Conservation (phyloP, 768 basidiomycete species). For the Pleurotus sapidus region DNA sequence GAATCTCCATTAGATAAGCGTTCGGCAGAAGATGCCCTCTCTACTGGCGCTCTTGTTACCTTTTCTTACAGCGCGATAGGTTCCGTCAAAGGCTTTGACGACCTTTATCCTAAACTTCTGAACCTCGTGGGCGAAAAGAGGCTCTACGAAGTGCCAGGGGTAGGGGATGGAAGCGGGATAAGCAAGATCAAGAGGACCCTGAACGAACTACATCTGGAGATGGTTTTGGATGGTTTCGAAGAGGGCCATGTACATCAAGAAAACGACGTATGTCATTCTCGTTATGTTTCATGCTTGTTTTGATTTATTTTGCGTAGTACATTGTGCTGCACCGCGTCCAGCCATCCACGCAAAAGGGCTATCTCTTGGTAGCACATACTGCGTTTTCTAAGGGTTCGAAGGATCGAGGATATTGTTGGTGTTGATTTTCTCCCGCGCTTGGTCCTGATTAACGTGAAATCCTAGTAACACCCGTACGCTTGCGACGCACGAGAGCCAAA, state of each 20-base stretch:
- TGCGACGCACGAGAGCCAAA: conserved; percentile 73
- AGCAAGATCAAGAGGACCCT: conserved; percentile 64
- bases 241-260: conserved; percentile 98
- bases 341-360: conserved; percentile 87
- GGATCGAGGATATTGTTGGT: conserved; percentile 77
- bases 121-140: conserved; percentile 86
- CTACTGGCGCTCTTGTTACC: conserved; percentile 88
- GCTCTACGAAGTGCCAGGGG: conserved; percentile 66
- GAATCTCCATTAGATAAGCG: conserved; percentile 89
- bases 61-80: conserved; percentile 89
- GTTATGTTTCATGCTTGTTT: not conserved
- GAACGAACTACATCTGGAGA: conserved; percentile 88
- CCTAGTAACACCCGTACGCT: conserved; percentile 55
- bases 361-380: conserved; percentile 88
- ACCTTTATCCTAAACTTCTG: conserved; percentile 92
- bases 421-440: not conserved
- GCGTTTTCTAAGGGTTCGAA: conserved; percentile 84
- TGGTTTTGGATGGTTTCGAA: conserved; percentile 81
- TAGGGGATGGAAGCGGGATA: conserved; percentile 55
- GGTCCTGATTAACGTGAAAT: conserved; percentile 50
- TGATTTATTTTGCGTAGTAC: conserved; percentile 52
- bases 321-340: conserved; percentile 92
- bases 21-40: conserved; percentile 92
- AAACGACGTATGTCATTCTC: conserved; percentile 67
- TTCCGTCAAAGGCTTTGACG: conserved; percentile 96